A percentile compares a stretch with the other conserved stretches of the same genome.
Conservation (phyloP, 2,329 filamentous ascomycete species). For the Nemania sp. region DNA sequence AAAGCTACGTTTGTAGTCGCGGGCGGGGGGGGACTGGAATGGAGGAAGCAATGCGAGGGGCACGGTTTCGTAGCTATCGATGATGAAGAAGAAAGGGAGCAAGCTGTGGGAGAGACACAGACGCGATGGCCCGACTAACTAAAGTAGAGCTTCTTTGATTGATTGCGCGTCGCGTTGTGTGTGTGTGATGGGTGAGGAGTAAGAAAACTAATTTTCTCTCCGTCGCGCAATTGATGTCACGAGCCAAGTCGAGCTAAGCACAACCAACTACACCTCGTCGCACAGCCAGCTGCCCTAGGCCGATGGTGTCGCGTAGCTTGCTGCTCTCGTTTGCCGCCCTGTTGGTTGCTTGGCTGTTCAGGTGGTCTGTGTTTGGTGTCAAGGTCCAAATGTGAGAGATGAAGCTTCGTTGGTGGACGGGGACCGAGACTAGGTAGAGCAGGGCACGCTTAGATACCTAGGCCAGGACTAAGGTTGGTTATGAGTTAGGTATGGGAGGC, state of each 20-base stretch:
- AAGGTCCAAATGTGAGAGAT: neutral
- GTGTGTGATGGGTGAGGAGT: neutral
- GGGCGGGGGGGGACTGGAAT: neutral
- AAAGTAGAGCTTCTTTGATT: neutral
- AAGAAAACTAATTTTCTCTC: neutral
- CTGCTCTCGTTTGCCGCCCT: conserved; percentile 3
- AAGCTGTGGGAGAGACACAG: neutral
- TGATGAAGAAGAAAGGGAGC: neutral
- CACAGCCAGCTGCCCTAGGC: conserved; percentile 17
- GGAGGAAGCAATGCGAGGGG: conserved; percentile 2
- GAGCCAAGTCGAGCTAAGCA: conserved; percentile 1
- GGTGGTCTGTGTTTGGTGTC: neutral
- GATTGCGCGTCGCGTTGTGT: conserved; percentile 17
- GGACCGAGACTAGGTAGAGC: neutral
- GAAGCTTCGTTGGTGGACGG: conserved; percentile 20
- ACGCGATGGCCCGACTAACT: conserved; percentile 13
- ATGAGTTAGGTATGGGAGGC: neutral
- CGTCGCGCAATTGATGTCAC: conserved; percentile 29
- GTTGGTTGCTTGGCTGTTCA: neutral
- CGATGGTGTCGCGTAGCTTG: conserved; percentile 28
- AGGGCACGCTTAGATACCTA: too few species aligned
- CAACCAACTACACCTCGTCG: conserved; percentile 15
- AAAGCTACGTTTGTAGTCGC: neutral
- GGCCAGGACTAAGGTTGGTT: neutral
- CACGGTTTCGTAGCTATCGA: conserved; percentile 3